Evolutionary conservation across 2,329 filamentous ascomycete genomes (phyloP).

Genomic region (Sporothrix phasma): DNA sequence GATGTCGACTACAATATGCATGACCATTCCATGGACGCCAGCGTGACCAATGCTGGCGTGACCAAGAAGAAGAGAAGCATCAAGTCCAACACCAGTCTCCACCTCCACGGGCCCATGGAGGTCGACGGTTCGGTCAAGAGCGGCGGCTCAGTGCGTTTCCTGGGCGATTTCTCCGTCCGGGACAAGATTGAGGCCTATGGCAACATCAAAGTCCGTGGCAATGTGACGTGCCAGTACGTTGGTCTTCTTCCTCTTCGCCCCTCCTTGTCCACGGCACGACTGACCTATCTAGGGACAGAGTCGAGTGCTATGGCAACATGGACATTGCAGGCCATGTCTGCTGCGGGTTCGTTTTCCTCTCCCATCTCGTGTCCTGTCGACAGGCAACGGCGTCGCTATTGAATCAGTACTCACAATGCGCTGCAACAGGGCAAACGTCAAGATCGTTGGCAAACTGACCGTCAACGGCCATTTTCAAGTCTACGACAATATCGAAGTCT

Average conservation of each 20-base stretch:
- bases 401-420: not conserved
- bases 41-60: constrained; percentile 11
- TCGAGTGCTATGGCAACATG: constrained; percentile 40
- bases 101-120: constrained; percentile 36
- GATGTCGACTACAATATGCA: constrained; percentile 17
- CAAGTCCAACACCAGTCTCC: constrained; percentile 32
- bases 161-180: constrained; percentile 35
- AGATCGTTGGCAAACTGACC: constrained; percentile 37
- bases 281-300: constrained; percentile 27
- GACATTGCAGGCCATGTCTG: constrained; percentile 31
- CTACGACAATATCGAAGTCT: constrained; percentile 35
- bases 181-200: constrained; percentile 40
- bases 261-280: not conserved
- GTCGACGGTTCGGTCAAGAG: constrained; percentile 38
- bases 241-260: not conserved
- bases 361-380: not conserved
- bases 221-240: constrained; percentile 34
- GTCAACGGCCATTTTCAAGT: constrained; percentile 35
- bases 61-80: constrained; percentile 31
- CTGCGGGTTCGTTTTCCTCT: constrained; percentile 27
- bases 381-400: not conserved
- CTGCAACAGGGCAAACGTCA: constrained; percentile 32
- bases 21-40: not conserved
- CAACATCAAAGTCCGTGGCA: constrained; percentile 33
- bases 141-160: constrained; percentile 34